A percentile compares a stretch with the other conserved stretches of the same genome.
phyloP scores from a whole-genome alignment of 495 filamentous ascomycete genomes.

The Xylaria nigripes region DNA sequence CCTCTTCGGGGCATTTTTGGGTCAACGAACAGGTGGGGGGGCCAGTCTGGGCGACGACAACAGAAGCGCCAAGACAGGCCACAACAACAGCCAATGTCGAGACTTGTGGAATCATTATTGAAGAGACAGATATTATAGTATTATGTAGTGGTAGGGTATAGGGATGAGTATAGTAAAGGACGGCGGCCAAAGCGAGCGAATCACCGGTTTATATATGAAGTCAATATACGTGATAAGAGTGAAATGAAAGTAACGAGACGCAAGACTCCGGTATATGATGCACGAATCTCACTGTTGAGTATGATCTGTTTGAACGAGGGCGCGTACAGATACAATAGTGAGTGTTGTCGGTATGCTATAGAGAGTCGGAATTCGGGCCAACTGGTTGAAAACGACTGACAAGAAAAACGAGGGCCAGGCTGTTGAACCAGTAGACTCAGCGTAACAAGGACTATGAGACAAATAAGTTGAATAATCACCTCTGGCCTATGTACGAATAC shows the following conservation, averaged over 20 bases:
- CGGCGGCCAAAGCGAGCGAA: background rate
- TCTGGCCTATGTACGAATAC: too few species aligned
- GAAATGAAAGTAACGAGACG: background rate
- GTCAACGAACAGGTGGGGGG: conserved; percentile 34
- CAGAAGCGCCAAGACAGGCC: conserved; percentile 34
- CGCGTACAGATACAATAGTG: too few species aligned
- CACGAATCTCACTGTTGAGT: too few species aligned
- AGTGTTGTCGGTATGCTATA: background rate
- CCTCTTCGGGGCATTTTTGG: conserved; percentile 61
- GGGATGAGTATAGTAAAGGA: background rate
- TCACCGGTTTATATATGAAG: conserved; percentile 3
- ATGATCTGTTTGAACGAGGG: conserved; percentile 5
- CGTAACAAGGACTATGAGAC: too few species aligned
- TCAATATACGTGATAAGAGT: background rate
- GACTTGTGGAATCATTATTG: conserved; percentile 30
- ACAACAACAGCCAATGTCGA: conserved; percentile 28
- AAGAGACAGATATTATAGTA: conserved; percentile 4
- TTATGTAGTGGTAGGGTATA: background rate
- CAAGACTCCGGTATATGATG: background rate
- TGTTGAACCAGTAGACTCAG: too few species aligned
- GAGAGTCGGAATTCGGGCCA: background rate
- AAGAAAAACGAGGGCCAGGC: background rate
- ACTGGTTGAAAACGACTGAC: conserved; percentile 6
- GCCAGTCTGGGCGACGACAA: conserved; percentile 29
- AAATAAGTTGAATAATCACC: too few species aligned